A percentile compares a stretch with the other conserved stretches of the same genome.
These are phyloP conservation scores for Spergularia marina DNA, from an alignment of 148 eudicot species.

Conservation along the genomic window DNA sequence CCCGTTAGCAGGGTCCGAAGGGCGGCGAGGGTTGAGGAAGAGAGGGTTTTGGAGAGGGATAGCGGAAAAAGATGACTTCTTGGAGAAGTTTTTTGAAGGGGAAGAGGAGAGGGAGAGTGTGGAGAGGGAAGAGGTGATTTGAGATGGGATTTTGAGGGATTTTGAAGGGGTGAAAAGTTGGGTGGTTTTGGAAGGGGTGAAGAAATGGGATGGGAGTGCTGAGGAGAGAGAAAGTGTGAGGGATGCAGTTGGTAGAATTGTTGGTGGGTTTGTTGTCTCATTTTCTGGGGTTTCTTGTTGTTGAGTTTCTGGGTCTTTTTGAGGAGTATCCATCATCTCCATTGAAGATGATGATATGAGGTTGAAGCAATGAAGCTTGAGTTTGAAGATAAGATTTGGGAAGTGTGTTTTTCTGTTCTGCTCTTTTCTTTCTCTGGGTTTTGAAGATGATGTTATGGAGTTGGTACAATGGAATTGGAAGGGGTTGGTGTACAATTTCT, in stretches of 20 bases:
- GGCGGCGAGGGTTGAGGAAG: conserved; percentile 58
- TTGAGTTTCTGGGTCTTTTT: conserved; percentile 32
- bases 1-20: conserved; percentile 66
- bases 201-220: conserved; percentile 51
- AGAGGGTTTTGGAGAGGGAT: conserved; percentile 66
- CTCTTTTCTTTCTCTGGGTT: background rate
- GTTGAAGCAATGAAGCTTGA: too few relatives aligned
- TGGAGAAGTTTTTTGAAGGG: conserved; percentile 45
- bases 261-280: conserved; percentile 16
- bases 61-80: conserved; percentile 54
- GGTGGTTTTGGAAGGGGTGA: conserved; percentile 42
- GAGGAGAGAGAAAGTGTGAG: conserved; percentile 70
- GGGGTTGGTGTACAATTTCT: too few relatives aligned
- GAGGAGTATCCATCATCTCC: conserved; percentile 23
- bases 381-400: conserved; percentile 12
- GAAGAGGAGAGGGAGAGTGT: conserved; percentile 32
- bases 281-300: conserved; percentile 16
- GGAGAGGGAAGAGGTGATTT: conserved; percentile 49
- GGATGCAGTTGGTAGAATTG: conserved; percentile 53
- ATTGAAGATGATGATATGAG: conserved; percentile 4
- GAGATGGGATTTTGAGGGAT: conserved; percentile 57
- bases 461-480: too few relatives aligned
- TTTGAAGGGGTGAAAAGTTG: conserved; percentile 26
- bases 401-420: too few relatives aligned
- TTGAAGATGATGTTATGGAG: background rate